phyloP scores from a whole-genome alignment of 202 grass and related monocot species.

The Schoenoplectus triqueter region DNA sequence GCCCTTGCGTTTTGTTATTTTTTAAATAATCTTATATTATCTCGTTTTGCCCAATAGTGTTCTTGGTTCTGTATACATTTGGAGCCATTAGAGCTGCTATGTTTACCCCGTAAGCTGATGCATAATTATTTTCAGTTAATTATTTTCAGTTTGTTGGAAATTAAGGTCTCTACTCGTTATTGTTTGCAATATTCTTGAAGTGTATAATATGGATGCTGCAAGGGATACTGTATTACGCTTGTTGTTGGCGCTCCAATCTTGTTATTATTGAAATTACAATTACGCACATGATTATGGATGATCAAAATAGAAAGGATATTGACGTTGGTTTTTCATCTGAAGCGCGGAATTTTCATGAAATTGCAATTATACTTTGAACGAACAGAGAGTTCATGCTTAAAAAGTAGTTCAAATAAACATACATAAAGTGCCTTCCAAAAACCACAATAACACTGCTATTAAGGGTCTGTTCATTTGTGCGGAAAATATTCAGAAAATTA shows the following conservation, averaged over 20 bases:
- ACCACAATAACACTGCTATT: background rate
- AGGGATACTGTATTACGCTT: background rate
- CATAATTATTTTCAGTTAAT: background rate
- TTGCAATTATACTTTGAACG: background rate
- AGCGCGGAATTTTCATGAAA: background rate
- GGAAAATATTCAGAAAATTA: no score
- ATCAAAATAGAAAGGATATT: background rate
- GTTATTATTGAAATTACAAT: background rate
- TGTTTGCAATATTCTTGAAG: background rate
- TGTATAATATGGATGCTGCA: background rate
- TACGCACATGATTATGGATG: background rate
- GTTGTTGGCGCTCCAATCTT: background rate
- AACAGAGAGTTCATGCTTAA: background rate
- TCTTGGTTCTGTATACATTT: background rate
- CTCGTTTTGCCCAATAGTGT: background rate
- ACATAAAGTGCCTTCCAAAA: background rate
- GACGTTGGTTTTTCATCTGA: background rate
- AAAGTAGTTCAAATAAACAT: background rate
- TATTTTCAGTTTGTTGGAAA: constrained; percentile 28
- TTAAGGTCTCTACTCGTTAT: background rate
- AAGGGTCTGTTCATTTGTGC: no score
- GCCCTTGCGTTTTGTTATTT: constrained; percentile 12
- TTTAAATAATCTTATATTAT: constrained; percentile 23
- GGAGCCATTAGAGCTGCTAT: background rate
- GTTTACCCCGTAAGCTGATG: constrained; percentile 30